Evolutionary conservation across 805 yeast species (phyloP).

Genomic region (Suhomyces kilbournensis): DNA sequence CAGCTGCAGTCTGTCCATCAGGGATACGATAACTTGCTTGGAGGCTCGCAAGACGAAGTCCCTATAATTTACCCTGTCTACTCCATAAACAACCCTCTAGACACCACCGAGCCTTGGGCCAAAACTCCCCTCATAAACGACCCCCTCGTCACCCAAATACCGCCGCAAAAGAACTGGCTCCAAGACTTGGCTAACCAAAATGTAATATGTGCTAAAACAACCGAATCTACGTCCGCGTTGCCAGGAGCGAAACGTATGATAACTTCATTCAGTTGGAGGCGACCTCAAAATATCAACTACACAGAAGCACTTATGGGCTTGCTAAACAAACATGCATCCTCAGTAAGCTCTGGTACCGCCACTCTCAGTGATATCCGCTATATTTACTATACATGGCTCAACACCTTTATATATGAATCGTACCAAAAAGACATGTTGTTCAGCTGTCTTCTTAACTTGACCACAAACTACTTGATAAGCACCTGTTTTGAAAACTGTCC

Average conservation of each 20-base stretch:
- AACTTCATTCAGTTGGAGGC: not conserved
- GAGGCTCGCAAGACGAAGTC: constrained; percentile 18
- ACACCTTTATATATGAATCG: constrained; percentile 27
- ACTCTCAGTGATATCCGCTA: constrained; percentile 25
- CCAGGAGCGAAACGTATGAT: not conserved
- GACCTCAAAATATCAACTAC: not conserved
- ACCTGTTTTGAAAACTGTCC: constrained; percentile 20
- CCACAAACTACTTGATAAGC: constrained; percentile 37
- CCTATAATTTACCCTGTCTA: constrained; percentile 41
- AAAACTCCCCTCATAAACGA: not conserved
- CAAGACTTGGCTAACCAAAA: not conserved
- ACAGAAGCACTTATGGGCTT: not conserved
- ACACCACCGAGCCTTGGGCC: not conserved
- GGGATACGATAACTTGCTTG: constrained; percentile 33
- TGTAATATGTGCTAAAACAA: not conserved
- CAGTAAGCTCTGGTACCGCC: constrained; percentile 21
- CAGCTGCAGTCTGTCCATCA: constrained; percentile 14
- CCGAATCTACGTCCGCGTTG: not conserved
- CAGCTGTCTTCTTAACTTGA: constrained; percentile 35
- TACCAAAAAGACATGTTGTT: constrained; percentile 27
- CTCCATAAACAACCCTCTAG: constrained; percentile 13
- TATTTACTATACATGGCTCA: constrained; percentile 33
- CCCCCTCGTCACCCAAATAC: not conserved
- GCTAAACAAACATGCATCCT: not conserved
- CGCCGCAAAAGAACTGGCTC: not conserved